phyloP scores from a whole-genome alignment of 768 basidiomycete species.

The Suillus weaverae region DNA sequence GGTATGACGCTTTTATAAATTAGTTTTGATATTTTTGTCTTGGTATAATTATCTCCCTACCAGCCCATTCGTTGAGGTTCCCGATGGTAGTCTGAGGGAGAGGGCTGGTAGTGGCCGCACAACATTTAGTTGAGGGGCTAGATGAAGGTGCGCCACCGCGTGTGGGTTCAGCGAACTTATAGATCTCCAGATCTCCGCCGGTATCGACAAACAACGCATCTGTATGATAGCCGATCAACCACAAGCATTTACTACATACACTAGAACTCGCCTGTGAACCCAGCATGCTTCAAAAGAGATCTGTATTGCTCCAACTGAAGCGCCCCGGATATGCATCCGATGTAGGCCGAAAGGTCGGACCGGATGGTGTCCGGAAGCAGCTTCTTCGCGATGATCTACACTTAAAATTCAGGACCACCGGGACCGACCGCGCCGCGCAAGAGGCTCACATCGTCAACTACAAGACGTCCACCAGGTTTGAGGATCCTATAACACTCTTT shows the following conservation, averaged over 20 bases:
- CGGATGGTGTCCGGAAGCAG: slow-evolving; percentile 42
- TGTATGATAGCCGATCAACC: slow-evolving; percentile 18
- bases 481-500: slow-evolving; percentile 51
- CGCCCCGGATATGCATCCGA: slow-evolving; percentile 50
- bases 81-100: slow-evolving; percentile 16
- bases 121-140: slow-evolving; percentile 9
- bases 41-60: slow-evolving; percentile 27
- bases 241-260: background rate
- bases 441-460: slow-evolving; percentile 45
- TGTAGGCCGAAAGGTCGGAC: slow-evolving; percentile 41
- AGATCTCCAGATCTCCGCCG: slow-evolving; percentile 41
- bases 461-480: slow-evolving; percentile 57
- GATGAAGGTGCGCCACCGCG: slow-evolving; percentile 18
- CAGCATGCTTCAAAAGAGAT: slow-evolving; percentile 37
- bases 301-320: slow-evolving; percentile 41
- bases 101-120: background rate
- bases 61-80: slow-evolving; percentile 46
- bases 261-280: slow-evolving; percentile 39
- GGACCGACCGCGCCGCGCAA: background rate
- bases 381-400: slow-evolving; percentile 49
- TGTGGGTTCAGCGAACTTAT: slow-evolving; percentile 23
- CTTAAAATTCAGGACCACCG: background rate
- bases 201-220: slow-evolving; percentile 43
- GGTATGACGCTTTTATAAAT: slow-evolving; percentile 41
- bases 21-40: slow-evolving; percentile 1